Conservation (phyloP, 169 alveolate species). For the Cryptosporidium viatorum region DNA sequence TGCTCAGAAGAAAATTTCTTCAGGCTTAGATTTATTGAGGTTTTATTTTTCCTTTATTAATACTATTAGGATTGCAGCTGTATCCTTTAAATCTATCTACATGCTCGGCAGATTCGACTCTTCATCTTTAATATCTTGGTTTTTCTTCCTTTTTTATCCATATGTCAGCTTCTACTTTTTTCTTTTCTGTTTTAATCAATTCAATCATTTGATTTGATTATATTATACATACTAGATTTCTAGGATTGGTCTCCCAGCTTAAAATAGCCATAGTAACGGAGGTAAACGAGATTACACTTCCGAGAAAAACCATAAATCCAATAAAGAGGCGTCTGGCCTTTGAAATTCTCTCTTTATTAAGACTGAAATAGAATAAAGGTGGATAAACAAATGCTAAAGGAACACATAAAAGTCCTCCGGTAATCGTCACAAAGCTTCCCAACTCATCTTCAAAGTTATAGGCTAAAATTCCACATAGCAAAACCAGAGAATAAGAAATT, state of each 20-base stretch:
- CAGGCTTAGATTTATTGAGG: not conserved
- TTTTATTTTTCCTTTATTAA: not conserved
- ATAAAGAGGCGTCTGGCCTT: not conserved
- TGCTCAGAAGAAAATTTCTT: not conserved
- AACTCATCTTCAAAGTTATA: conserved; percentile 61
- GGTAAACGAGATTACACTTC: conserved; percentile 26
- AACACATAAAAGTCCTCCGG: conserved; percentile 63
- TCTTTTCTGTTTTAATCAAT: not conserved
- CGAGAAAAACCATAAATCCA: conserved; percentile 17
- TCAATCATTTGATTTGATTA: not conserved
- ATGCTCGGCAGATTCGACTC: not conserved
- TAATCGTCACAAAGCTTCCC: conserved; percentile 52
- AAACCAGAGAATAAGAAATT: conserved; percentile 33
- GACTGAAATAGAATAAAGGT: conserved; percentile 35
- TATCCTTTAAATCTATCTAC: not conserved
- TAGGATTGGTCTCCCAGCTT: conserved; percentile 69
- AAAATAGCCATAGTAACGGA: conserved; percentile 66
- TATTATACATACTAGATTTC: conserved; percentile 34
- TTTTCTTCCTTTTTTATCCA: not conserved
- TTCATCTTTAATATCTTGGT: not conserved
- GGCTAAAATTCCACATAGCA: conserved; percentile 49
- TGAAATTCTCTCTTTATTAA: conserved; percentile 8
- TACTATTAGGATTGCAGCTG: not conserved
- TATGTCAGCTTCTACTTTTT: not conserved
- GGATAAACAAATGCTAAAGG: conserved; percentile 74